Base-by-base conservation (phyloP, 2,329 filamentous ascomycete species). In the Chrysosporium keratinophilum region DNA sequence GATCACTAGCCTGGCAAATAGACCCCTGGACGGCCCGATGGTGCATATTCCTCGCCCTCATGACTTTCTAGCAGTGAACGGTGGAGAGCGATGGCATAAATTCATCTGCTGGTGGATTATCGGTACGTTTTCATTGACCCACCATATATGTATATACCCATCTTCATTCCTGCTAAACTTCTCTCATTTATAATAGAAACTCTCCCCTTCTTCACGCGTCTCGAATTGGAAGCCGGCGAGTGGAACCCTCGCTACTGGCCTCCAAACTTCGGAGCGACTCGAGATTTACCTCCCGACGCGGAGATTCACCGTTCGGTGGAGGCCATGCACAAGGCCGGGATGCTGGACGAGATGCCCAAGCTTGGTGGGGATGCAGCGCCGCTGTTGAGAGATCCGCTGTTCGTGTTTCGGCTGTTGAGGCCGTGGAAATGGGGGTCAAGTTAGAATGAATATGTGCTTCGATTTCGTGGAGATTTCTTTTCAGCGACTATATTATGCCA, bases 61-160 rank as follows among this genome's bases (percentile, higher is more conserved):
- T 53, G 69, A 71, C 52, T 65, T 61, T 12, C 61, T 70, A 15
- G 49, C 56, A 35, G 66, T 69, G 42, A 61, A 61, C n/a, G 61
- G 62, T 41, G 68, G 66, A 5, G 57, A 61, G 2, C 58, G 50
- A 12, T 64, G 57, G 49, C 42, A 59, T 12, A 57, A 57, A 45
- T 65, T 66, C 6, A 41, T 67, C n/a, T 54, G 64, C 19, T 71
- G 68, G 68, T 67, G 66, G 64, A 61, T 68, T 42, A 54, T 67
- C 19, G 63, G 65, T 65, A 57, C 35, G 60, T 51, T 46, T 44
- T 19, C 20, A 12, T 15, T 15, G 7, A 1, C 31, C 4, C 15
- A 28, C 20, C 3, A 35, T 28, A n/a, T n/a, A n/a, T n/a, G n/a
- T n/a, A n/a, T 28, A 4, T 28, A 28, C 3, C 3, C 23, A 28